Conservation (phyloP, 129 eudicot species). For the Saussurea involucrata region DNA sequence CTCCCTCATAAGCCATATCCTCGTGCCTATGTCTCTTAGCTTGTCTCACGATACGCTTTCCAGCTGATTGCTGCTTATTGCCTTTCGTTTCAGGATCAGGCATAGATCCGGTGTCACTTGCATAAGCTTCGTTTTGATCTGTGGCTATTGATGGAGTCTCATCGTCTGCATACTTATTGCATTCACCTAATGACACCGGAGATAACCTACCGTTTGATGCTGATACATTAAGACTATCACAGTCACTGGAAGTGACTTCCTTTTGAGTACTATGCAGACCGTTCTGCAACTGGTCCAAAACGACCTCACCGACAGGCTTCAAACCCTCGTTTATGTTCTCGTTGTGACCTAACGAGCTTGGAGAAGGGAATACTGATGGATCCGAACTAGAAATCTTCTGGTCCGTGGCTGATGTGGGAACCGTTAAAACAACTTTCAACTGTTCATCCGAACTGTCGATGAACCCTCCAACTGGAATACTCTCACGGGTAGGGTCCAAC, state of each 20-base stretch:
- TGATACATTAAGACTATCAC: constrained; percentile 37
- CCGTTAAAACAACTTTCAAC: constrained; percentile 2
- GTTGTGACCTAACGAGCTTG: background rate
- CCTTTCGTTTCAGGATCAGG: constrained; percentile 38
- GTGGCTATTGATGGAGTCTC: constrained; percentile 40
- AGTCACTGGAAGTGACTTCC: constrained; percentile 35
- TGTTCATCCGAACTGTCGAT: constrained; percentile 13
- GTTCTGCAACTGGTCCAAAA: constrained; percentile 20
- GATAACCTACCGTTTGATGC: constrained; percentile 37
- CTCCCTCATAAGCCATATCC: constrained; percentile 99
- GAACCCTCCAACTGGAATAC: constrained; percentile 5
- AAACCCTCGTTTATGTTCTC: constrained; percentile 13
- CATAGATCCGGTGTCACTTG: constrained; percentile 37
- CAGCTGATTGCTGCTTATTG: constrained; percentile 26
- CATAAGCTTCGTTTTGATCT: constrained; percentile 35
- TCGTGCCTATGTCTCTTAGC: constrained; percentile 68
- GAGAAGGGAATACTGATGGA: constrained; percentile 13
- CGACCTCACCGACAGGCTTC: constrained; percentile 23
- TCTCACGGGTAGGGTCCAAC: background rate
- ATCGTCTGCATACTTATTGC: constrained; percentile 40
- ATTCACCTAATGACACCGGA: constrained; percentile 39
- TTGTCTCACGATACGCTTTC: constrained; percentile 60
- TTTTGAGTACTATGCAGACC: constrained; percentile 13
- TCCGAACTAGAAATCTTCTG: constrained; percentile 13
- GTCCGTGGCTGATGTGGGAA: constrained; percentile 8